Percentiles rank a stretch among this genome's conserved stretches.
These are phyloP conservation scores for Chloranthus sessilifolius DNA, from an alignment of 164 flowering plant species.

Conservation along the genomic window DNA sequence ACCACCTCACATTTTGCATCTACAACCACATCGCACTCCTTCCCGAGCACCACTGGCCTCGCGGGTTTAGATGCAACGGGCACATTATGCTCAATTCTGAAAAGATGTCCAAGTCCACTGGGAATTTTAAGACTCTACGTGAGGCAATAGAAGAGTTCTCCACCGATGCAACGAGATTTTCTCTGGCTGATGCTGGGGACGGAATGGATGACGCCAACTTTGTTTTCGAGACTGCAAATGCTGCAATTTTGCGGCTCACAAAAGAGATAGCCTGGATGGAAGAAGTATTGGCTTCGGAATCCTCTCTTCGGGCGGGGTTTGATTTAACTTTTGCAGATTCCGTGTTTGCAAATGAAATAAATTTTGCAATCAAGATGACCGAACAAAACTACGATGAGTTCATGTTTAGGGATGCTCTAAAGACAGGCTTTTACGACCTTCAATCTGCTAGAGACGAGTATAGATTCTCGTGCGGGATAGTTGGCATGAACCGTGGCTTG, in stretches of 20 bases:
- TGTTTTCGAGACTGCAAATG: conserved; percentile 83
- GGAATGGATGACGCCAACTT: conserved; percentile 95
- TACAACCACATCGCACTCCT: conserved; percentile 85
- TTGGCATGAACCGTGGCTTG: conserved; percentile 73
- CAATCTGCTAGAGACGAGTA: conserved; percentile 94
- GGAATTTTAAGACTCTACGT: conserved; percentile 78
- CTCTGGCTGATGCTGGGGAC: conserved; percentile 97
- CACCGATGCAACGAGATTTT: conserved; percentile 85
- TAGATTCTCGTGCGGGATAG: conserved; percentile 69
- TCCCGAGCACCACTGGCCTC: conserved; percentile 69
- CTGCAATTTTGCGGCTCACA: conserved; percentile 77
- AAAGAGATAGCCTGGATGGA: conserved; percentile 90
- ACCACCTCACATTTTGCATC: conserved; percentile 78
- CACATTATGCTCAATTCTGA: conserved; percentile 88
- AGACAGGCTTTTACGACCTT: conserved; percentile 82
- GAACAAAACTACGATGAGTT: conserved; percentile 52
- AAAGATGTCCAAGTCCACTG: conserved; percentile 97
- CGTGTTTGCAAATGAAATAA: conserved; percentile 82
- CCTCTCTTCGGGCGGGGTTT: conserved; percentile 50
- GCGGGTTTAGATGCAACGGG: conserved; percentile 83
- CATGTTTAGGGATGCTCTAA: conserved; percentile 88
- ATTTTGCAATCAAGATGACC: conserved; percentile 58
- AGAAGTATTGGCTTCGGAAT: conserved; percentile 59
- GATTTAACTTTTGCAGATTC: conserved; percentile 72
- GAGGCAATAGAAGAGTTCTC: conserved; percentile 85